Conservation (phyloP, 768 basidiomycete species). For the Galerina marginata region DNA sequence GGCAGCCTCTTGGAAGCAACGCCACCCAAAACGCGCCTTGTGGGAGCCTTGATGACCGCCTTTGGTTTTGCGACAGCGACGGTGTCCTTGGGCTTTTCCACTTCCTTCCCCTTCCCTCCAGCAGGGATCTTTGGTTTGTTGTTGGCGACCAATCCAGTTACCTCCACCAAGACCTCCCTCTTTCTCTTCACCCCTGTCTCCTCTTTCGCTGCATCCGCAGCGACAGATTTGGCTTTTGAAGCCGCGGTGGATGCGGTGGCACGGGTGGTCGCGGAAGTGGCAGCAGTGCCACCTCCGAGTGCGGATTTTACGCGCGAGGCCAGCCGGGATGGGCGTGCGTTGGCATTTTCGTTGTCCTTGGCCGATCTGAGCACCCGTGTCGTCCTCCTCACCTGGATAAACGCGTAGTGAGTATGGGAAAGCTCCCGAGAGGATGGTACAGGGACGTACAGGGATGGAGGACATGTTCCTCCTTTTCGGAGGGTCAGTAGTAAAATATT, state of each 20-base stretch:
- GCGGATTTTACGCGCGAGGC: constrained; percentile 63
- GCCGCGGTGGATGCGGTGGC: constrained; percentile 45
- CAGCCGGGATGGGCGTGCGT: constrained; percentile 57
- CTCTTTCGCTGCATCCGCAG: constrained; percentile 34
- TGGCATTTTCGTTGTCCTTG: constrained; percentile 74
- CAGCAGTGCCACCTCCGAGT: constrained; percentile 32
- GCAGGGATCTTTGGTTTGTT: constrained; percentile 26
- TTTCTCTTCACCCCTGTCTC: constrained; percentile 67
- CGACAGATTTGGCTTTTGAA: constrained; percentile 41
- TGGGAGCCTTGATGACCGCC: constrained; percentile 20
- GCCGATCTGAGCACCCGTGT: constrained; percentile 60
- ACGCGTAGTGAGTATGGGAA: constrained; percentile 1
- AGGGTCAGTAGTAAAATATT: constrained; percentile 11
- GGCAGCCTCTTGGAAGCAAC: constrained; percentile 15
- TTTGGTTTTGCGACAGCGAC: constrained; percentile 26
- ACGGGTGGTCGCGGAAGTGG: constrained; percentile 41
- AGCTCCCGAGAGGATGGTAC: neutral
- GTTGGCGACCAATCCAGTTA: constrained; percentile 50
- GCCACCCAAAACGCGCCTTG: constrained; percentile 15
- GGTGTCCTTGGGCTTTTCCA: constrained; percentile 29
- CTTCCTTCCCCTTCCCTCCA: constrained; percentile 49
- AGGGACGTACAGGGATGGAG: constrained; percentile 39
- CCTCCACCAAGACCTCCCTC: constrained; percentile 76
- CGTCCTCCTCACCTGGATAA: constrained; percentile 64
- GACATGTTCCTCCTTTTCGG: constrained; percentile 31